A percentile compares a stretch with the other conserved stretches of the same genome.
These are phyloP conservation scores for Brassica rapa DNA, from an alignment of 345 rosid species.

Conservation along the genomic window DNA sequence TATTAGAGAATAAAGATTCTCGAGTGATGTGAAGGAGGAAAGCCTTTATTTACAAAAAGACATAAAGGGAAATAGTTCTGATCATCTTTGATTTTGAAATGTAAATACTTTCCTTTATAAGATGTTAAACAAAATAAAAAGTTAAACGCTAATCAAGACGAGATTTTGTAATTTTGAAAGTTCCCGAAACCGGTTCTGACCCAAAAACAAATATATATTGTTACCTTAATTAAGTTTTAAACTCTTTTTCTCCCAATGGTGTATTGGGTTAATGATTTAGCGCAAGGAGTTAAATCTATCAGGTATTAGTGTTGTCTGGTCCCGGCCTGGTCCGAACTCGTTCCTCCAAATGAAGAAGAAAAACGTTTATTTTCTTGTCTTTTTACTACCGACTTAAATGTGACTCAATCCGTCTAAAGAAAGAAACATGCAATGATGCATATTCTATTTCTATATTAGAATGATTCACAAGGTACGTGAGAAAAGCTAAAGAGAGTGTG, in stretches of 20 bases:
- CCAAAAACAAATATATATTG: background rate
- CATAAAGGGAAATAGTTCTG: conserved; percentile 1
- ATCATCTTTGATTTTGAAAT: conserved; percentile 1
- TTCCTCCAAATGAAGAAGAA: background rate
- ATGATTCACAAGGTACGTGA: background rate
- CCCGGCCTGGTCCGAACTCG: background rate
- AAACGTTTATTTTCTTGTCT: background rate
- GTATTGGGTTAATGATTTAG: background rate
- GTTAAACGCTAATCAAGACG: background rate
- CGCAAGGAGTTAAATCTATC: background rate
- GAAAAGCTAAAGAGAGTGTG: background rate
- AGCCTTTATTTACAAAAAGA: conserved; percentile 20
- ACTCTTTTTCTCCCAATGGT: background rate
- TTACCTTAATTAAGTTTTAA: background rate
- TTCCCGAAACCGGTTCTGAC: background rate
- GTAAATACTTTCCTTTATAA: background rate
- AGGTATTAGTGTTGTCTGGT: background rate
- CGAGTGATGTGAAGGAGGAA: conserved; percentile 18
- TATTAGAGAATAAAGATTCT: conserved; percentile 27
- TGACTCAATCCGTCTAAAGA: background rate
- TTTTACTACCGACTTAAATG: background rate
- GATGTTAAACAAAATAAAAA: background rate
- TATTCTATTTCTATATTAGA: background rate
- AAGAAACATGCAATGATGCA: background rate
- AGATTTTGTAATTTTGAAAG: background rate